Base-by-base conservation (phyloP, 108 stramenopile species). In the Cyclostephanos invisitatus region DNA sequence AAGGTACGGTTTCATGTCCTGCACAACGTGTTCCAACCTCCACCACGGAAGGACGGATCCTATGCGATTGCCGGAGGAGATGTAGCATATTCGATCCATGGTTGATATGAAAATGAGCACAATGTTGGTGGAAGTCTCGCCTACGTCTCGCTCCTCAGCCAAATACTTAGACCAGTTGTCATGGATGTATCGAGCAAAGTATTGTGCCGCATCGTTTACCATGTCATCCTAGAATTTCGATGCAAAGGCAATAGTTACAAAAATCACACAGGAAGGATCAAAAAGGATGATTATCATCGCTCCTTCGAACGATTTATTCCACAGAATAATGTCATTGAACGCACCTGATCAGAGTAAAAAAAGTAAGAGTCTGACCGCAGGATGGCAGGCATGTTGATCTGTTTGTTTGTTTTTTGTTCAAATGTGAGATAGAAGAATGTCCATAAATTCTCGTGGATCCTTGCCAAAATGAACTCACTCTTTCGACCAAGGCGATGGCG, bases 151-250 rank as follows among this genome's bases (percentile, higher is more conserved):
- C 48, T 79, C 66, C 68, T 73, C 62, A 40, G 51, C 54, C 32
- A 73, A 15, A 8, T 40, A 63, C 44, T 49, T 73, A 17, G 49
- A 90, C 93, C 93, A 94, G 37, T 71, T 78, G 67, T 90, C 87
- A 42, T 90, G 87, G 15, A 94, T 70, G 61, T 84, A 84, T 68
- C 88, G 67, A 15, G 93, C 90, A 83, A 94, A 94, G 35, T 91
- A 86, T 74, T 91, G 91, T 21, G 93, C 93, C 9, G 93, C 93
- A 66, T 94, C 93, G 75, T 90, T 91, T 36, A 94, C 84, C 89
- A 94, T 87, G 40, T 94, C 93, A 68, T 94, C 87, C 58, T 73
- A 24, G 9, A 37, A 44, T 0, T 7, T 17, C 21, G 62, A 22
- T 11, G 20, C 8, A 53, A 72, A 25, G 32, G 24, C 21, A 42